Base-by-base conservation (phyloP, 1,284 basidiomycete species). In the Ganoderma sp. region DNA sequence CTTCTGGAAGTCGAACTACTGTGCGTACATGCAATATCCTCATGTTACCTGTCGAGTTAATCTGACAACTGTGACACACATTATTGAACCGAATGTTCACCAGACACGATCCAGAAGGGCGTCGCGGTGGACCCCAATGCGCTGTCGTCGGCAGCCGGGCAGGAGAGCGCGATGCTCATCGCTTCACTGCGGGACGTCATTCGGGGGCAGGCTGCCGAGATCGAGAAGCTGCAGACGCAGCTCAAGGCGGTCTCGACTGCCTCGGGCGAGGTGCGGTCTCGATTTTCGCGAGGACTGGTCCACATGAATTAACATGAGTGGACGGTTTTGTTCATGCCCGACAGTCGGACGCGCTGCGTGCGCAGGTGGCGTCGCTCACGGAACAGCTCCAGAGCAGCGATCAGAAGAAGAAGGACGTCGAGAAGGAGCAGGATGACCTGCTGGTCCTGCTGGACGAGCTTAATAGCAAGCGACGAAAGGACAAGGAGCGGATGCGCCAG, bases 1-100 rank as follows among this genome's bases (percentile, higher is more conserved):
- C 79, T 99, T 99, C 78, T 97, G 96, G 92, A 98, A 99, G 81
- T 95, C 95, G 64, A 96, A 97, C 77, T 97, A 96, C 75, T 94
- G 96, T 97, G 74, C 77, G 94, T 83, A 2, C 37, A 45, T 45
- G 22, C 8, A 39, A 39, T 3, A 22, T 50, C 48, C 48, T 25
- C 22, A 6, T 25, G 48, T 52, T 28, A 25, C 14, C 54, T 60
- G 56, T 28, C 32, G 34, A 19, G 9, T 28, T 43, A 28, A 19
- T 12, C 15, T n/a, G n/a, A 42, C 48, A 19, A 52, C 15, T 25
- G 9, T 42, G 32, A n/a, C 14, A 14, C 22, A 12, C 37, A 9
- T 8, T 5, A 39, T 5, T 39, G 8, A 39, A 39, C 37, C 2
- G 37, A 39, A 39, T 10, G 8, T 5, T 8, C 19, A 64, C 50